These are phyloP conservation scores for Calonectria ilicicola DNA, from an alignment of 2,329 filamentous ascomycete genomes.

Conservation along the genomic window DNA sequence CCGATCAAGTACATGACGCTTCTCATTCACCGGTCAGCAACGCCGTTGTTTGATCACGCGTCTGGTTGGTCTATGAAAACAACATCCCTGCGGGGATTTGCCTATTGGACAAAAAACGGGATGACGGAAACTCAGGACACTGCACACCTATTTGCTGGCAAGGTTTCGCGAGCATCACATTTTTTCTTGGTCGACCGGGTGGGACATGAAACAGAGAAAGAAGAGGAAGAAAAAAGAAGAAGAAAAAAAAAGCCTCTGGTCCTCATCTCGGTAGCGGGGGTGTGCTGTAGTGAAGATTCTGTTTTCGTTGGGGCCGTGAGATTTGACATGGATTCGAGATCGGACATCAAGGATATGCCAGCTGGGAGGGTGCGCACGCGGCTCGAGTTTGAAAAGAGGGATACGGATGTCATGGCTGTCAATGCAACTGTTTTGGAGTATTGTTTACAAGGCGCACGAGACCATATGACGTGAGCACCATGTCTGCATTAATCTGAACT, in stretches of 20 bases:
- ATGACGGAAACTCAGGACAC: constrained; percentile 17
- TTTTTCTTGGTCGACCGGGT: constrained; percentile 16
- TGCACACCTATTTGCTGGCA: not conserved
- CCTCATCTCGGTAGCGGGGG: constrained; percentile 28
- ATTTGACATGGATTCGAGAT: constrained; percentile 35
- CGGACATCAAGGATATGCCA: constrained; percentile 24
- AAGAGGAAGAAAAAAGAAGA: not conserved
- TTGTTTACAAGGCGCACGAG: not conserved
- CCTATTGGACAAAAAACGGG: constrained; percentile 15
- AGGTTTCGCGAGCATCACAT: constrained; percentile 30
- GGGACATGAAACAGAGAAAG: not conserved
- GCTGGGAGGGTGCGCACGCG: constrained; percentile 3
- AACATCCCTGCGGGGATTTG: constrained; percentile 13
- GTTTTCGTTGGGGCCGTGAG: constrained; percentile 22
- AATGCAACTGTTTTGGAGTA: not conserved
- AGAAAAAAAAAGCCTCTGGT: not conserved
- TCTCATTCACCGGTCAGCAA: constrained; percentile 19
- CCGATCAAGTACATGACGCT: not conserved
- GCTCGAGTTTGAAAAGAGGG: not conserved
- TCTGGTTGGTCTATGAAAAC: constrained; percentile 31
- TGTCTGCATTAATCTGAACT: constrained; percentile 9
- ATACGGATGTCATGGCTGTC: not conserved
- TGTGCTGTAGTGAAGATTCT: constrained; percentile 13
- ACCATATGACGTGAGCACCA: constrained; percentile 7
- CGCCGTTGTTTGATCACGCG: constrained; percentile 39